Conservation (phyloP, 208 protist genomes). For the Crithidia mellificae region DNA sequence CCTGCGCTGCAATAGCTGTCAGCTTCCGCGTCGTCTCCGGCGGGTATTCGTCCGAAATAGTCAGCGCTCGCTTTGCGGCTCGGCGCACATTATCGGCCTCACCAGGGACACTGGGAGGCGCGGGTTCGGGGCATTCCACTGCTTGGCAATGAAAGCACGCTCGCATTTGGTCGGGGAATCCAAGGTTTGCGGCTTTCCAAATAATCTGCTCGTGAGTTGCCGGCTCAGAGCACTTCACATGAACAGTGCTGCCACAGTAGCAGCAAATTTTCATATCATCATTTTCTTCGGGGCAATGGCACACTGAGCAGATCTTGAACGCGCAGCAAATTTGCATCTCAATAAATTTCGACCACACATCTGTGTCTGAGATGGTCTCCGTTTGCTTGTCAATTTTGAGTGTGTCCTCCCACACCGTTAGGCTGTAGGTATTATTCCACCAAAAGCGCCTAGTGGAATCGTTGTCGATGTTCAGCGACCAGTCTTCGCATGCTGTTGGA, state of each 20-base stretch:
- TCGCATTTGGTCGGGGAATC: slow-evolving; percentile 44
- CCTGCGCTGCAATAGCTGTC: slow-evolving; percentile 8
- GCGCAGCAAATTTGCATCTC: slow-evolving; percentile 56
- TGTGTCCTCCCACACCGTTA: slow-evolving; percentile 68
- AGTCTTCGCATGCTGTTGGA: slow-evolving; percentile 60
- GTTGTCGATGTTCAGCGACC: slow-evolving; percentile 70
- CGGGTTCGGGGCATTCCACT: slow-evolving; percentile 20
- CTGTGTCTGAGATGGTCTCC: slow-evolving; percentile 40
- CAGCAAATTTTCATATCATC: slow-evolving; percentile 79
- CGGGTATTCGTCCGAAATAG: slow-evolving; percentile 58
- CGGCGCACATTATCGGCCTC: slow-evolving; percentile 49
- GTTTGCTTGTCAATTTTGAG: slow-evolving; percentile 40
- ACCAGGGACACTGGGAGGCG: neutral
- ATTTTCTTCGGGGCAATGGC: slow-evolving; percentile 57
- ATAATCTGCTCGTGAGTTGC: slow-evolving; percentile 49
- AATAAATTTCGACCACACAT: slow-evolving; percentile 74
- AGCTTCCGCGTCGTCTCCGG: slow-evolving; percentile 21
- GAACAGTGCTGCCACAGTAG: slow-evolving; percentile 71
- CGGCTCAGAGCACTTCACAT: slow-evolving; percentile 51
- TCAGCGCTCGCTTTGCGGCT: slow-evolving; percentile 43
- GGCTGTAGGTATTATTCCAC: slow-evolving; percentile 78
- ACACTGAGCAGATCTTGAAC: slow-evolving; percentile 75
- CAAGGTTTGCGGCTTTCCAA: slow-evolving; percentile 69
- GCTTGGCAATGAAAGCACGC: slow-evolving; percentile 65
- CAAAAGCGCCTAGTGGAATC: slow-evolving; percentile 54